Base-by-base conservation (phyloP, 305 asterid genomes). In the Rubia balearica region DNA sequence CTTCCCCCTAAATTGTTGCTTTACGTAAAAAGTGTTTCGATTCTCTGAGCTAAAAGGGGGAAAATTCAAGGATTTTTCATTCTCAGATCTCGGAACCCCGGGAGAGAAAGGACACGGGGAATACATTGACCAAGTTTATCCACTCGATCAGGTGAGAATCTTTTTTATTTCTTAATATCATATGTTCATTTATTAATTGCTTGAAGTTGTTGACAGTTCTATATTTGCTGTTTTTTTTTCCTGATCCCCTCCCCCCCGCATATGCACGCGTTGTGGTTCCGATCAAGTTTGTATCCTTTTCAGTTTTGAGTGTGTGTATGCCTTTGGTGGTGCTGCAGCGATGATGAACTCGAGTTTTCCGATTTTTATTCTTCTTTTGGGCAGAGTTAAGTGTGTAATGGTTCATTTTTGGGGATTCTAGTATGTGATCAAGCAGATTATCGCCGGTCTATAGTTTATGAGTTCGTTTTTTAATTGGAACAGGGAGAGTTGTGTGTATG, bases 51-150 rank as follows among this genome's bases (percentile, higher is more conserved):
- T 55, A 36, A 36, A 36, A 36, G 10, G 9, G 19, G 21, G n/a
- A 53, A 38, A 13, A 56, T 36, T 55, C 21, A 0, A 14, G 21
- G 48, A 36, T 45, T 36, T 53, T 68, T 40, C 13, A 53, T 69
- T 38, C 51, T 41, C 65, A 69, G 72, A 69, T 69, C 65, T 69
- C 42, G 21, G 21, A 69, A 53, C 72, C 64, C 72, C 56, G 21
- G 24, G 7, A 12, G 22, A n/a, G n/a, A 27, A 0, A 22, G 8
- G 14, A 36, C 1, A 19, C 24, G 55, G 55, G 56, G 8, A 22
- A 24, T 19, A 53, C 27, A 33, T 53, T 53, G 38, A 53, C 38
- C 43, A 6, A 49, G n/a, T 51, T 67, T n/a, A 16, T 68, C 62
- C 46, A 30, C 62, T 22, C 22, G 72, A 69, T 69, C 72, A 55